Evolutionary conservation across 164 flowering plant species (phyloP).

Genomic region (grape (Vitis vinifera)): ASM3070453v1 NC_081813.1:3963001-3963500

Average conservation of each 20-base stretch:
- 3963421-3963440: constrained; percentile 9
- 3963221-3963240: neutral
- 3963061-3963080: constrained; percentile 90
- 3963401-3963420: constrained; percentile 94
- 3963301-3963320: constrained; percentile 98
- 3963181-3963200: neutral
- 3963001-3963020: constrained; percentile 84
- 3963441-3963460: neutral
- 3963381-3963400: constrained; percentile 99
- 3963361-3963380: constrained; percentile 94
- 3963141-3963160: constrained; percentile 91
- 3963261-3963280: neutral
- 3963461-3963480: no score
- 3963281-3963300: constrained; percentile 32
- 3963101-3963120: constrained; percentile 64
- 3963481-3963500: neutral
- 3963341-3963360: constrained; percentile 95
- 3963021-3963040: constrained; percentile 41
- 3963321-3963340: constrained; percentile 99
- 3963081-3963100: constrained; percentile 77
- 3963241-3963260: neutral
- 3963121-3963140: constrained; percentile 91
- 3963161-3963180: constrained; percentile 91
- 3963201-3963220: neutral
- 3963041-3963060: constrained; percentile 51